Conservation (phyloP, 75 land plant genomes). For the Pinus albicaulis region DNA sequence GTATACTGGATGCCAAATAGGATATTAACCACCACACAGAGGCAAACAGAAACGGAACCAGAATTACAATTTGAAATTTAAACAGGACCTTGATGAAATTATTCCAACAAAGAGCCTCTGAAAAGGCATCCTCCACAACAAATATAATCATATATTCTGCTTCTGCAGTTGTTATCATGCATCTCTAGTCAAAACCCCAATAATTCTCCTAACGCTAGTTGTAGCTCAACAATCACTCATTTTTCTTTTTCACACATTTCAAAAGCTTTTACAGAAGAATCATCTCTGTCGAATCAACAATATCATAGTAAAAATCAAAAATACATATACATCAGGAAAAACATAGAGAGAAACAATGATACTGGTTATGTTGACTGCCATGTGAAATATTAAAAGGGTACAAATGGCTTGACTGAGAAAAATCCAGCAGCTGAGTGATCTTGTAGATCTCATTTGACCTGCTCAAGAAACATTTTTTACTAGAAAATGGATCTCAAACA, state of each 20-base stretch:
- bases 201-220: neutral
- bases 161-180: neutral
- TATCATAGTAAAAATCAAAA: neutral
- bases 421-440: conserved; percentile 3
- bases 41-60: too few species aligned
- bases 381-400: neutral
- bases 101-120: neutral
- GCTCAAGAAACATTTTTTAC: neutral
- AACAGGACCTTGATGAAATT: too few species aligned
- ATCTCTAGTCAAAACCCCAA: neutral
- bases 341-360: neutral
- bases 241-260: neutral
- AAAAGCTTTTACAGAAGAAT: neutral
- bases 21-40: too few species aligned
- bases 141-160: conserved; percentile 1
- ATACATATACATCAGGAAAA: neutral
- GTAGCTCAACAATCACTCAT: neutral
- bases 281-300: neutral
- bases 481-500: conserved; percentile 1
- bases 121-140: conserved; percentile 2
- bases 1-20: too few species aligned
- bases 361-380: neutral
- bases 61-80: too few species aligned
- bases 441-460: neutral
- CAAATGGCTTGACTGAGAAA: neutral